Conservation (phyloP, 2,329 filamentous ascomycete species). For the Fusarium chuoi region DNA sequence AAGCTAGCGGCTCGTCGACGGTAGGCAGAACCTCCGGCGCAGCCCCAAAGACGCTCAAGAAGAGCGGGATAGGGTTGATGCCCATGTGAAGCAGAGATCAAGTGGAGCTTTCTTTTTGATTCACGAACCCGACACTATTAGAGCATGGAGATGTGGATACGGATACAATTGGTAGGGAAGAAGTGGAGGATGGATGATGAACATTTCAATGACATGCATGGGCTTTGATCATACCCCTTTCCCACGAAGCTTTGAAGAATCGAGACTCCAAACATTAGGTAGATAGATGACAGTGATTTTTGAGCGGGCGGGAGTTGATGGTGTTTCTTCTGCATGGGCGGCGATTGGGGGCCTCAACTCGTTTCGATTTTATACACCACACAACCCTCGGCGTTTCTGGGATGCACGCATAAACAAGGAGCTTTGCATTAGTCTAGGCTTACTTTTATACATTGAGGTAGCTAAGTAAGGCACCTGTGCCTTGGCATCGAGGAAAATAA, state of each 20-base stretch:
- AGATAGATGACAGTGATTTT: conserved; percentile 5
- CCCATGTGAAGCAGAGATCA: conserved; percentile 42
- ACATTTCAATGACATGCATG: conserved; percentile 34
- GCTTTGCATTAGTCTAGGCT: conserved; percentile 16
- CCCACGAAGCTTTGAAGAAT: conserved; percentile 13
- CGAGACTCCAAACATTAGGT: conserved; percentile 12
- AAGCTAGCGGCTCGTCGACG: conserved; percentile 46
- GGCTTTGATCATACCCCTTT: conserved; percentile 25
- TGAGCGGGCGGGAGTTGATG: conserved; percentile 29
- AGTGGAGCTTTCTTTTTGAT: conserved; percentile 1
- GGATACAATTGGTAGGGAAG: conserved; percentile 2
- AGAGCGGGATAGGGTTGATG: conserved; percentile 48
- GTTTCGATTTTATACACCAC: conserved; percentile 10
- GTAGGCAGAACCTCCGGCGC: conserved; percentile 35
- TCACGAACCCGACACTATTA: conserved; percentile 4
- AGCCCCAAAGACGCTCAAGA: conserved; percentile 46
- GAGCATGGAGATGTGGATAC: neutral
- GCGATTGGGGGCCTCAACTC: conserved; percentile 23
- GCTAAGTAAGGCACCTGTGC: neutral
- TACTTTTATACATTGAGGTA: conserved; percentile 10
- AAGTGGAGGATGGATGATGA: conserved; percentile 18
- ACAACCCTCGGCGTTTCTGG: conserved; percentile 21
- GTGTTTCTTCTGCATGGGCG: conserved; percentile 33
- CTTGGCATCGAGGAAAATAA: neutral
- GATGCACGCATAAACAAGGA: conserved; percentile 11